Base-by-base conservation (phyloP, 2,329 filamentous ascomycete species). In the Parastagonospora avenae region DNA sequence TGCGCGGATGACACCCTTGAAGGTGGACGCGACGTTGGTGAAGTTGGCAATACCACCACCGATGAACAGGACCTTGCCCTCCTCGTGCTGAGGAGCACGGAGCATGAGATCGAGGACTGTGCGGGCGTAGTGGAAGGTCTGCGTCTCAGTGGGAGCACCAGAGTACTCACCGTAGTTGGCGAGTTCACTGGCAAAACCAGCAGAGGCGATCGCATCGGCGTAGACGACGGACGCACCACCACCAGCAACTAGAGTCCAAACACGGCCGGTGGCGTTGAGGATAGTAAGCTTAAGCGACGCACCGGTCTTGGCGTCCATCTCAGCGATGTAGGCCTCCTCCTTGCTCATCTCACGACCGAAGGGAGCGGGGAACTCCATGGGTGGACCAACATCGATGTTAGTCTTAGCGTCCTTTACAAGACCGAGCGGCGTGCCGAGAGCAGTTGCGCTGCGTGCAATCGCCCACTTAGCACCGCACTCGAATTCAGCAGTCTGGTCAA, bases 161-260 rank as follows among this genome's bases (percentile, higher is more conserved):
- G 94, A 97, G 88, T 99, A 99, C 81, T 99, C 94, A 77, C 94
- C 94, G 75, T 99, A 99, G 87, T 99, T 99, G 81, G 94, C 94
- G 47, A 99, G 87, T 79, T 99, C 92, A 68, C 91, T 87, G 59
- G 95, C 92, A 76, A 96, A 97, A 62, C 94, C 94, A 71, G 91
- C 87, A 55, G 92, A 96, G 66, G 94, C 94, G 77, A 99, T 99
- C 78, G 94, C 94, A 75, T 99, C 94, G 60, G 94, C 94, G 78
- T 99, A 99, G 64, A 99, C 94, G 70, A 99, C 94, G 42, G 94
- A 99, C 59, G 94, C 94, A 91, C 94, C 94, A 86, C 94, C 94
- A 89, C 94, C 94, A 70, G 94, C 94, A 61, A 99, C 94, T 59
- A 99, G 85, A 54, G 94, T 99, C 94, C 94, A 99, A 76, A 99